Conservation (phyloP, 345 rosid species). For the Citrus reticulata region DNA sequence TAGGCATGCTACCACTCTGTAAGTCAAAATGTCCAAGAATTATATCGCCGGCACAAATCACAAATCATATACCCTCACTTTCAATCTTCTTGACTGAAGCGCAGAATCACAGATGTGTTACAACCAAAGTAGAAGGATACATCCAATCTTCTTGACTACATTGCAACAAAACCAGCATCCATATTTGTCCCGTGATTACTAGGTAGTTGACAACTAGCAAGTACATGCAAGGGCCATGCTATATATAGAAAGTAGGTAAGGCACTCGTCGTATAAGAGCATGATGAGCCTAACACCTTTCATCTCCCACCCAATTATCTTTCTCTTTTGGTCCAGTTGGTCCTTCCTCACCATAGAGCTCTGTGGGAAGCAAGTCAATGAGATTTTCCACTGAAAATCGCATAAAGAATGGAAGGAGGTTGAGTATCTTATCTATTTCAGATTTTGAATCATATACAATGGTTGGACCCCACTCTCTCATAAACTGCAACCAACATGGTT, state of each 20-base stretch:
- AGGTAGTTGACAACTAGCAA: background rate
- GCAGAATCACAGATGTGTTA: background rate
- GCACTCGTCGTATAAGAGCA: background rate
- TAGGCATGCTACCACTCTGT: background rate
- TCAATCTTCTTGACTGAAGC: background rate
- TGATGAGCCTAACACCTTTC: slow-evolving; percentile 43
- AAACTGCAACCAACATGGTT: slow-evolving; percentile 83
- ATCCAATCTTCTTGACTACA: background rate
- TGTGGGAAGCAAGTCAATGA: slow-evolving; percentile 77
- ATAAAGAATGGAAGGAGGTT: slow-evolving; percentile 60
- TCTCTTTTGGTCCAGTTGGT: slow-evolving; percentile 95
- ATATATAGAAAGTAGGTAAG: background rate
- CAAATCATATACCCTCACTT: no score
- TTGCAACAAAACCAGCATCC: background rate
- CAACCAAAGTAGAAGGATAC: background rate
- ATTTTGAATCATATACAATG: slow-evolving; percentile 67
- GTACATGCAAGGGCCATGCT: background rate
- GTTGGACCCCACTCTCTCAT: slow-evolving; percentile 99
- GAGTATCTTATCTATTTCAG: slow-evolving; percentile 71
- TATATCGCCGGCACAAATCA: background rate
- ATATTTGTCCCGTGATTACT: background rate
- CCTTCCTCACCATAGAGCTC: slow-evolving; percentile 97
- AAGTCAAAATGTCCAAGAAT: background rate
- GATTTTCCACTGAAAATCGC: slow-evolving; percentile 71
- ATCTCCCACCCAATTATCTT: slow-evolving; percentile 83